Conservation (phyloP, 331 rosid species). For the Cucumis variabilis region DNA sequence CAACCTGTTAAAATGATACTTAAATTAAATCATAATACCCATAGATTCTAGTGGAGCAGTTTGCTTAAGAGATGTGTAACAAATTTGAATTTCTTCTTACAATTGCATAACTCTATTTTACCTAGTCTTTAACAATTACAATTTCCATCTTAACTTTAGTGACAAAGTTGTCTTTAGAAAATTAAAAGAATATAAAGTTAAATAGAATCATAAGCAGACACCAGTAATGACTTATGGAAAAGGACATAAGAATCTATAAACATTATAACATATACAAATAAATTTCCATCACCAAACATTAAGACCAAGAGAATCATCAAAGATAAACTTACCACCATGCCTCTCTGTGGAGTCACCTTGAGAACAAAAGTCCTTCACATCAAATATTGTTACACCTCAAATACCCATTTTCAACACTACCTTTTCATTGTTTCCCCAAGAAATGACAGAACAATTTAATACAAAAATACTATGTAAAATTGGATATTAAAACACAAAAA, state of each 20-base stretch:
- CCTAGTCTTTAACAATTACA: slow-evolving; percentile 85
- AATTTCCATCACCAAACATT: neutral
- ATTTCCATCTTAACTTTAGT: slow-evolving; percentile 96
- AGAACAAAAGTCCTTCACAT: slow-evolving; percentile 90
- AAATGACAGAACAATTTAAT: neutral
- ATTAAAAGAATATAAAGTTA: slow-evolving; percentile 32
- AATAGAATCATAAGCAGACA: neutral
- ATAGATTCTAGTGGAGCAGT: neutral
- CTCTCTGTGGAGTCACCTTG: slow-evolving; percentile 96
- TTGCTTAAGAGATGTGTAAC: too few species aligned
- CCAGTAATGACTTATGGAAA: neutral
- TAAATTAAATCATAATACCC: neutral
- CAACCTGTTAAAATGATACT: slow-evolving; percentile 58
- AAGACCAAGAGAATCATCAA: slow-evolving; percentile 5
- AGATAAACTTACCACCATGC: slow-evolving; percentile 76
- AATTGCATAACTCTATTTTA: slow-evolving; percentile 31
- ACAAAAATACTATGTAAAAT: neutral
- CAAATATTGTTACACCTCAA: slow-evolving; percentile 90
- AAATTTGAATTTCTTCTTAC: slow-evolving; percentile 11
- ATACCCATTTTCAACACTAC: slow-evolving; percentile 88
- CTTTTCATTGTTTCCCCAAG: slow-evolving; percentile 46
- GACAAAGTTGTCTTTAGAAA: slow-evolving; percentile 81
- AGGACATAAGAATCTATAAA: neutral
- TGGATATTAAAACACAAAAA: neutral
- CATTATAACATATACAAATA: neutral